Evolutionary conservation across 495 filamentous ascomycete species (phyloP).

Genomic region (Penicillium waksmanii): DNA sequence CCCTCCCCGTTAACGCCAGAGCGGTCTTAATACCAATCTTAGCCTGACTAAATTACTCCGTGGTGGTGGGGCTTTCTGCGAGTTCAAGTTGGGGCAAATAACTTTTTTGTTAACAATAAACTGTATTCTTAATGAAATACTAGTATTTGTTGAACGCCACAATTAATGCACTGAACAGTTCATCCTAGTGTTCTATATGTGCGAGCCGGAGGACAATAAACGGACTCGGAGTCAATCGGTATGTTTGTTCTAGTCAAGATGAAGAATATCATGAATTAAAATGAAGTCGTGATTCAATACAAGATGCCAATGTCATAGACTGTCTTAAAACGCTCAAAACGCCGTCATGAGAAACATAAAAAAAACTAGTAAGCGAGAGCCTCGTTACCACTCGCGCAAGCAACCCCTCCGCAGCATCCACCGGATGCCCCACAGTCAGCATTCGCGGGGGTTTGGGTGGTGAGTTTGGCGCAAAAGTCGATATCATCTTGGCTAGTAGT

Average conservation of each 20-base stretch:
- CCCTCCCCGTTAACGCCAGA: not conserved
- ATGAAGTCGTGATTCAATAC: not conserved
- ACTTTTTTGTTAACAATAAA: too few species aligned
- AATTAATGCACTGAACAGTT: too few species aligned
- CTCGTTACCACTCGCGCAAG: conserved; percentile 22
- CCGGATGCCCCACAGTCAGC: conserved; percentile 17
- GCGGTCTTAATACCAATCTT: conserved; percentile 1
- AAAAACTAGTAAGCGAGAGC: conserved; percentile 23
- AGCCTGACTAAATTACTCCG: not conserved
- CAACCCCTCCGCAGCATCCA: conserved; percentile 30
- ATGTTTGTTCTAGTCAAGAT: too few species aligned
- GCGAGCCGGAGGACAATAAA: too few species aligned
- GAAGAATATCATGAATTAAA: too few species aligned
- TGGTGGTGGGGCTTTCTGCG: not conserved
- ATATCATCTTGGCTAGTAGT: conserved; percentile 39
- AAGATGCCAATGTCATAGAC: not conserved
- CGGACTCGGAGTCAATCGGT: too few species aligned
- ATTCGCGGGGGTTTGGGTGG: conserved; percentile 16
- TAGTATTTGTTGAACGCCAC: too few species aligned
- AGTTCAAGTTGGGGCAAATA: too few species aligned
- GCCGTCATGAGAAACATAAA: not conserved
- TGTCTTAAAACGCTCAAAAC: conserved; percentile 11
- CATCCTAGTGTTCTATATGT: too few species aligned
- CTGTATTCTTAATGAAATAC: too few species aligned
- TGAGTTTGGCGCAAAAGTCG: conserved; percentile 42